Evolutionary conservation across 2,329 filamentous ascomycete species (phyloP).

Genomic region (Nannizziopsis barbatae): DNA sequence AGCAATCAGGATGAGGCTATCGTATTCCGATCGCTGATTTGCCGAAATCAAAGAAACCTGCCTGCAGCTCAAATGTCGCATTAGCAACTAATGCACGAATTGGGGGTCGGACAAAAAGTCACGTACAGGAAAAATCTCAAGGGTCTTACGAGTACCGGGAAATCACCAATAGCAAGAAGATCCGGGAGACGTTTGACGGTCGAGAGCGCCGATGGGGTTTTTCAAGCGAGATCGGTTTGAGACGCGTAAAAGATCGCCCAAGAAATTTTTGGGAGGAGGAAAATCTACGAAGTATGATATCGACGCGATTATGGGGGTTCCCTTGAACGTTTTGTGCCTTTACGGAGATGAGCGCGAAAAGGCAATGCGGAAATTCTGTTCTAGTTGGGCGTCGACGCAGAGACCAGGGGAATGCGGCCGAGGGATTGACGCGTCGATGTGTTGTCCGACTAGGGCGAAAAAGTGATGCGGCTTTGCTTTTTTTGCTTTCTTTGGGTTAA

Average conservation of each 20-base stretch:
- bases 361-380: slow-evolving; percentile 3
- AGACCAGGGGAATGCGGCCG: slow-evolving; percentile 6
- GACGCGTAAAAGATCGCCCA: slow-evolving; percentile 3
- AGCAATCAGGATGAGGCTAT: slow-evolving; percentile 15
- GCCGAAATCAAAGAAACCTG: slow-evolving; percentile 28
- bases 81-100: slow-evolving; percentile 35
- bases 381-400: slow-evolving; percentile 17
- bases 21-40: slow-evolving; percentile 31
- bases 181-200: too few species aligned
- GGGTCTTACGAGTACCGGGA: neutral
- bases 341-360: slow-evolving; percentile 7
- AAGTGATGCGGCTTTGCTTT: slow-evolving; percentile 8
- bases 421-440: slow-evolving; percentile 14
- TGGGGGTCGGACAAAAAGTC: slow-evolving; percentile 7
- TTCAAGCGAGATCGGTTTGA: neutral
- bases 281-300: slow-evolving; percentile 7
- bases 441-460: slow-evolving; percentile 13
- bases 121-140: slow-evolving; percentile 3
- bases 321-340: slow-evolving; percentile 8
- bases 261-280: neutral
- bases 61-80: slow-evolving; percentile 33
- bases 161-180: slow-evolving; percentile 4
- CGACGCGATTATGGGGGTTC: slow-evolving; percentile 8
- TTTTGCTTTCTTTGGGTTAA: slow-evolving; percentile 5
- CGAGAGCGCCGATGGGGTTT: neutral